Percentiles rank a stretch among this genome's conserved stretches.
These are phyloP conservation scores for Saccharomycopsis sp. DNA, from an alignment of 805 yeast species.

Conservation along the genomic window DNA sequence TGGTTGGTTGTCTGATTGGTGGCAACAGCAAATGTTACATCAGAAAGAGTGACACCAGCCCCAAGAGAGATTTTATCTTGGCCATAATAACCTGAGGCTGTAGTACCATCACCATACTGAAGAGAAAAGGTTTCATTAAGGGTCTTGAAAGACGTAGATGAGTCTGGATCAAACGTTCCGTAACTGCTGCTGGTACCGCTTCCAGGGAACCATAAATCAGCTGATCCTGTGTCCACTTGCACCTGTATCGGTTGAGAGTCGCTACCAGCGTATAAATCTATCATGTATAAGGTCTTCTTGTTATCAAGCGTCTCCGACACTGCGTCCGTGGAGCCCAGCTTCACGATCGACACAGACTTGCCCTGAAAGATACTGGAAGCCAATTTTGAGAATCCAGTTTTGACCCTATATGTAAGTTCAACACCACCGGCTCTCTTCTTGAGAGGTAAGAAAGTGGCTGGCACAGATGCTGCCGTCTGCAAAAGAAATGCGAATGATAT, in stretches of 20 bases:
- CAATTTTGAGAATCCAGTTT: neutral
- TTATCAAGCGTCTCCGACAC: conserved; percentile 12
- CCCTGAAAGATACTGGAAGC: neutral
- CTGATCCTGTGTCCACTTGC: conserved; percentile 17
- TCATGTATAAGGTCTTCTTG: conserved; percentile 8
- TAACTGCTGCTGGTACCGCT: neutral
- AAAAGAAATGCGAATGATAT: neutral
- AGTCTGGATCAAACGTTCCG: neutral
- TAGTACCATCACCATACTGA: conserved; percentile 12
- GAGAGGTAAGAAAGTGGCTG: neutral
- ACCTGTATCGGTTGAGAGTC: conserved; percentile 11
- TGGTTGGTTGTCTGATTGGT: conserved; percentile 12
- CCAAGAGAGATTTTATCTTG: conserved; percentile 7
- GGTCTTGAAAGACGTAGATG: neutral
- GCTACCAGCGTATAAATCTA: conserved; percentile 8
- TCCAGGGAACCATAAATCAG: conserved; percentile 16
- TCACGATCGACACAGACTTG: neutral
- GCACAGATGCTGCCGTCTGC: neutral
- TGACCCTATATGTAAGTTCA: neutral
- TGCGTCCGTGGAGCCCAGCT: neutral
- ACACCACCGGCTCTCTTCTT: conserved; percentile 1
- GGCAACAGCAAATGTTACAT: conserved; percentile 14
- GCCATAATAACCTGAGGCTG: conserved; percentile 9
- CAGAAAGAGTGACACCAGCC: neutral
- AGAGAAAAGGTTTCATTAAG: conserved; percentile 9